Evolutionary conservation across 768 basidiomycete genomes (phyloP), one percentile per base, ranked within the genome.

Genomic region (Tylopilus plumbeoviolaceoides): DNA sequence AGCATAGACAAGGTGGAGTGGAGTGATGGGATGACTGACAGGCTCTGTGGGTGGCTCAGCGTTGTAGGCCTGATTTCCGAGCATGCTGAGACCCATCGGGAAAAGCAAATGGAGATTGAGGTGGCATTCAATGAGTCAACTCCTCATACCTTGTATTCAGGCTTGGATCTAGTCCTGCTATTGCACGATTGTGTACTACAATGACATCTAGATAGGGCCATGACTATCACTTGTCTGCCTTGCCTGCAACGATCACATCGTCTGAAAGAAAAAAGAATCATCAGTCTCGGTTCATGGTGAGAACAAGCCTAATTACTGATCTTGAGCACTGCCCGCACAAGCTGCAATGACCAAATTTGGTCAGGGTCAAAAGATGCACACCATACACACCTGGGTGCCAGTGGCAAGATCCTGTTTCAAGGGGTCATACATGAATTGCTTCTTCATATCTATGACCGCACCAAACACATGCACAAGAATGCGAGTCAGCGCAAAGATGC

Each of bases 401-500:
- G n/a, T n/a, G 98, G 77, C 53, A n/a, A 99, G 74, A 73, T 93
- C 95, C 66, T 98, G 95, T 66, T 98, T 97, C 58, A 98, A 74
- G 27, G 97, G 95, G 65, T 99, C 97, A 61, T 95, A 94, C 40
- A 98, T 95, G 63, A 93, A 91, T 68, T 98, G 95, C 65, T 86
- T 80, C 78, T 89, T 95, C 95, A 99, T 99, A 62, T 99, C 95
- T 98, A 65, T 12, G n/a, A 8, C 30, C 18, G 14, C 15, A 25
- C 53, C 21, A 57, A 48, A 47, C 43, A 33, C 15, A 15, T 15
- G 11, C 33, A 18, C 18, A 10, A 15, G 41, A 15, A 35, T 7
- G 21, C n/a, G 21, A 33, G 53, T 9, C 44, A 15, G 28, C 38
- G 17, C 23, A 42, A 50, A 23, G n/a, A 69, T 82, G 39, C 44